A percentile compares a stretch with the other conserved stretches of the same genome.
Conservation (phyloP, 2,329 filamentous ascomycete species). For the Aspergillus ruber region DNA sequence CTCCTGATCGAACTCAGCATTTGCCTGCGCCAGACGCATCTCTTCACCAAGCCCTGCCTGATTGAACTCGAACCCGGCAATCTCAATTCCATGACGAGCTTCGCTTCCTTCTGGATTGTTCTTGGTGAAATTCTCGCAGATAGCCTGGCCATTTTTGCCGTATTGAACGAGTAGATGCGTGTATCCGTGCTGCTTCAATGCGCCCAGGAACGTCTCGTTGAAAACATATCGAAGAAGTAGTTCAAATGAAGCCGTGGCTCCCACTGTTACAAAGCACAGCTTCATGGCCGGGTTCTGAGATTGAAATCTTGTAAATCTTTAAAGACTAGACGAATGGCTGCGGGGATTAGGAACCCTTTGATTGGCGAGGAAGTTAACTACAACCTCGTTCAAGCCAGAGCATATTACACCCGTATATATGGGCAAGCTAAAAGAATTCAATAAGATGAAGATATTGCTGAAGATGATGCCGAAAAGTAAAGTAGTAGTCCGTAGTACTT, state of each 20-base stretch:
- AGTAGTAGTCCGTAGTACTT: background rate
- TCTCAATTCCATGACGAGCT: conserved; percentile 37
- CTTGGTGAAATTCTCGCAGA: conserved; percentile 43
- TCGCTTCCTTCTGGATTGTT: conserved; percentile 17
- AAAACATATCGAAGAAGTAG: conserved; percentile 63
- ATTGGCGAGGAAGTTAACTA: background rate
- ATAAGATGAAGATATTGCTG: background rate
- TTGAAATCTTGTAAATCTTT: conserved; percentile 1
- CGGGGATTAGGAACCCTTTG: background rate
- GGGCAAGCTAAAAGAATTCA: background rate
- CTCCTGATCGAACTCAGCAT: conserved; percentile 27
- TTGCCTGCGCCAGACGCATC: conserved; percentile 51
- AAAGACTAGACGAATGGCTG: conserved; percentile 4
- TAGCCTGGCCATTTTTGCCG: conserved; percentile 57
- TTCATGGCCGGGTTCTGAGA: conserved; percentile 20
- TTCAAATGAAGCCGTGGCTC: conserved; percentile 80
- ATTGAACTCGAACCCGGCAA: conserved; percentile 63
- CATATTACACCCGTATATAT: background rate
- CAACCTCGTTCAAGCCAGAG: background rate
- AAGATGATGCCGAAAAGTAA: background rate
- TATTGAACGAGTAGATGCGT: conserved; percentile 74
- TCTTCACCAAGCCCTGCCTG: conserved; percentile 51
- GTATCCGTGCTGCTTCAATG: conserved; percentile 56
- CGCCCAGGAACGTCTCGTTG: conserved; percentile 54
- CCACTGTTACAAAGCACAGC: conserved; percentile 78